Base-by-base conservation (phyloP, 2,329 filamentous ascomycete species). In the Cryphonectria japonica region DNA sequence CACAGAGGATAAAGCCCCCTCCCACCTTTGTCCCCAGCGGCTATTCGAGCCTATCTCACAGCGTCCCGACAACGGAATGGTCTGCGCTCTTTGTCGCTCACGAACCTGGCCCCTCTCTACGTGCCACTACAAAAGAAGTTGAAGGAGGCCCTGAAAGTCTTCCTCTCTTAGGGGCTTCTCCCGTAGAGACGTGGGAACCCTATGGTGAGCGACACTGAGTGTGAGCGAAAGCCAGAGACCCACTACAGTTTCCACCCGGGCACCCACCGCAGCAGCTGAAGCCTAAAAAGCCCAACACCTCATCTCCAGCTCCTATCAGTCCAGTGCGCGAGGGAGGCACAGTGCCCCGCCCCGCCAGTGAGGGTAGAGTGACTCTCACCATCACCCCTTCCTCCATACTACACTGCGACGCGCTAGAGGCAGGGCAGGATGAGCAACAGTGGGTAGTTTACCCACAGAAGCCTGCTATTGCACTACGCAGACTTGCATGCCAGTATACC, bases 381-480 rank as follows among this genome's bases (percentile, higher is more conserved):
- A 34, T n/a, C 59, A 37, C 19, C 19, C 16, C 46, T 50, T 50
- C 32, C 19, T 37, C 34, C 59, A 39, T 39, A 39, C 61, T 29
- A 46, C 61, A 46, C 26, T 9, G 11, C 14, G 16, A 26, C 26
- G 61, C 61, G 61, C 39, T 64, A 64, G 61, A 64, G 37, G 61
- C 61, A 64, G 39, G 14, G n/a, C 39, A 64, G 61, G 61, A 64
- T 64, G 60, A n/a, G 43, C 34, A 41, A 39, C 59, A 19, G 43
- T 37, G 61, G 46, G 29, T 43, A 43, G 46, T 34, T n/a, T 65
- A 65, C 43, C 63, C 63, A 52, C 63, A 50, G 39, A 46, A 65
- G 52, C 26, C n/a, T 57, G 60, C 50, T 68, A 62, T 41, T 63
- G 43, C 39, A 46, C 37, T 54, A 32, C 32, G 69, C 60, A 46